Conservation (phyloP, 2,329 filamentous ascomycete species). For the Paracoccidioides lutzii region DNA sequence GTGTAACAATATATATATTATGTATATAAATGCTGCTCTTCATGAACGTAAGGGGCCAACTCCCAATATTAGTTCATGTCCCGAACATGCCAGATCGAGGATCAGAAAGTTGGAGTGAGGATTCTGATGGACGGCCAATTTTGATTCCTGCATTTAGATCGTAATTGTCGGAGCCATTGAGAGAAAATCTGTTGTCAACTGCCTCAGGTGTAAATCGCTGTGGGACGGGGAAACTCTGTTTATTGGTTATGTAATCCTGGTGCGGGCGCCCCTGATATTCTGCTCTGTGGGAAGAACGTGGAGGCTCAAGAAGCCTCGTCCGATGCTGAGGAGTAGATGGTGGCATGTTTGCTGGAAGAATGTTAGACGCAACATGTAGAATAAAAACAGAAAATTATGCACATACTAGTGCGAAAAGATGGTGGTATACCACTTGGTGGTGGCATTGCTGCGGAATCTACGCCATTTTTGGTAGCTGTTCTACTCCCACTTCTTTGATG, state of each 20-base stretch:
- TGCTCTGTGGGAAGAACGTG: background rate
- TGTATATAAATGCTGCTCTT: background rate
- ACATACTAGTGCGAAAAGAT: constrained; percentile 16
- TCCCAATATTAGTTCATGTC: background rate
- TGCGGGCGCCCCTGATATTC: background rate
- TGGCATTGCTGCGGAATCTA: constrained; percentile 19
- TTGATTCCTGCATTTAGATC: constrained; percentile 11
- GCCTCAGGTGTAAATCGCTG: constrained; percentile 5
- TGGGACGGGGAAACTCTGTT: background rate
- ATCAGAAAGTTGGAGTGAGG: background rate
- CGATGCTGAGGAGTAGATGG: constrained; percentile 10
- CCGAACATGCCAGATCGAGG: background rate
- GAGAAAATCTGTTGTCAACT: background rate
- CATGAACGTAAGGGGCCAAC: background rate
- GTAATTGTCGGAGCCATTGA: constrained; percentile 5
- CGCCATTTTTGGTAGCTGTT: constrained; percentile 19
- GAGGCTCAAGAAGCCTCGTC: constrained; percentile 8
- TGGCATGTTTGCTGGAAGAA: constrained; percentile 5
- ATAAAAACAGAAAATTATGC: background rate
- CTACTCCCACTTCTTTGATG: constrained; percentile 30
- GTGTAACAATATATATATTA: background rate
- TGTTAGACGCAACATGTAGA: background rate
- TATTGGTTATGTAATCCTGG: background rate
- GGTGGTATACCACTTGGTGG: constrained; percentile 16
- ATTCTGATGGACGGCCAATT: constrained; percentile 8